These are phyloP conservation scores for Pseudoperonospora humuli DNA, from an alignment of 352 stramenopile species.

Conservation along the genomic window DNA sequence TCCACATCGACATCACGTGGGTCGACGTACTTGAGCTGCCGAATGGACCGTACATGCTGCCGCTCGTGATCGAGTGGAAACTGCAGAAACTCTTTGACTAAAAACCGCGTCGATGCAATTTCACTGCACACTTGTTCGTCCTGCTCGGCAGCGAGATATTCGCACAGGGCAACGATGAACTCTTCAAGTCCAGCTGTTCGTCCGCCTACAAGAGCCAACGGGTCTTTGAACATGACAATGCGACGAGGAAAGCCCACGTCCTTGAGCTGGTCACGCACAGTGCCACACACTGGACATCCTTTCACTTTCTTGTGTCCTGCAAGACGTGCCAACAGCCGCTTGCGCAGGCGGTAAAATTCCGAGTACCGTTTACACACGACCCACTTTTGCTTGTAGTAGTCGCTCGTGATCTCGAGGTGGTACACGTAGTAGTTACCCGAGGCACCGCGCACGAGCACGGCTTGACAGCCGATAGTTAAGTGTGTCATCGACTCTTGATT, in stretches of 20 bases:
- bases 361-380: constrained; percentile 85
- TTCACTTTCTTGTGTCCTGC: constrained; percentile 48
- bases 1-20: constrained; percentile 73
- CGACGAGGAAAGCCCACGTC: constrained; percentile 66
- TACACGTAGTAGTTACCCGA: constrained; percentile 81
- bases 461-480: constrained; percentile 56
- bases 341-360: constrained; percentile 78
- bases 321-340: constrained; percentile 54
- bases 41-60: constrained; percentile 75
- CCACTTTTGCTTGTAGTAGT: constrained; percentile 87
- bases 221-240: constrained; percentile 71
- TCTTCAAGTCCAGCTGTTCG: constrained; percentile 65
- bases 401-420: constrained; percentile 80
- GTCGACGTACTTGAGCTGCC: constrained; percentile 80
- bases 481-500: constrained; percentile 77
- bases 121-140: constrained; percentile 53
- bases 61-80: constrained; percentile 76
- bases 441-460: constrained; percentile 64
- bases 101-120: constrained; percentile 55
- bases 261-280: constrained; percentile 51
- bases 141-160: constrained; percentile 50
- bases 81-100: constrained; percentile 79
- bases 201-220: constrained; percentile 42
- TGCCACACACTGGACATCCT: constrained; percentile 42
- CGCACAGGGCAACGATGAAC: constrained; percentile 67